These are phyloP conservation scores for Rhizopogon sp. DNA, from an alignment of 768 basidiomycete species.

Conservation along the genomic window DNA sequence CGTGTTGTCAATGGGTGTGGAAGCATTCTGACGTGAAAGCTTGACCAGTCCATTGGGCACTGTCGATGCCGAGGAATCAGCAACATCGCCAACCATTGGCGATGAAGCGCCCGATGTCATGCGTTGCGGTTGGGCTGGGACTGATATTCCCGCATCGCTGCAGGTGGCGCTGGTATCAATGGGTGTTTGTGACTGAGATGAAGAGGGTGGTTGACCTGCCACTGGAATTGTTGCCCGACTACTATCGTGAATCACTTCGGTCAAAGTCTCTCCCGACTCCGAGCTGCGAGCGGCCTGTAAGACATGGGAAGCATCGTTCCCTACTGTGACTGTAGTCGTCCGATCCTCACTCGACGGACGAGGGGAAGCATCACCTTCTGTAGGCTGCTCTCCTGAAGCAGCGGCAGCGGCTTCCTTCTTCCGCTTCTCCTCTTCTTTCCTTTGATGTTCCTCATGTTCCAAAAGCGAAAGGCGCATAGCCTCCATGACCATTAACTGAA, in stretches of 20 bases:
- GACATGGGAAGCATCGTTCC: conserved; percentile 1
- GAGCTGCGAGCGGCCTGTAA: conserved; percentile 3
- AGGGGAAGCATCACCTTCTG: conserved; percentile 18
- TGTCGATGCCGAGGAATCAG: neutral
- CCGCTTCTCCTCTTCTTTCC: conserved; percentile 66
- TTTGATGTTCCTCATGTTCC: conserved; percentile 92
- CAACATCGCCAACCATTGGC: conserved; percentile 6
- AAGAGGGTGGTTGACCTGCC: conserved; percentile 31
- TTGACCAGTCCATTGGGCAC: neutral
- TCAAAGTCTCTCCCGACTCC: conserved; percentile 7
- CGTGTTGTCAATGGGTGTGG: neutral
- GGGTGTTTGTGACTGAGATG: conserved; percentile 18
- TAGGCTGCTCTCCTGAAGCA: conserved; percentile 24
- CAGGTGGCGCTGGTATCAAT: conserved; percentile 23
- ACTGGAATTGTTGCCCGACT: conserved; percentile 26
- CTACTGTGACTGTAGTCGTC: neutral
- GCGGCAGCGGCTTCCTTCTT: conserved; percentile 39
- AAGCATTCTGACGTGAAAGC: neutral
- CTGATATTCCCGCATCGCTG: conserved; percentile 21
- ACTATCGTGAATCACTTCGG: conserved; percentile 8
- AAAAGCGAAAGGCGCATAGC: conserved; percentile 94
- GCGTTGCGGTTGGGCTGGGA: conserved; percentile 10
- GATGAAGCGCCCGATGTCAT: conserved; percentile 7
- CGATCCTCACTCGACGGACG: conserved; percentile 3
- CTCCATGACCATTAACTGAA: conserved; percentile 96